Percentiles rank a stretch among this genome's conserved stretches.
Conservation (phyloP, 2,329 filamentous ascomycete genomes). For the Zasmidium citrigriseum region DNA sequence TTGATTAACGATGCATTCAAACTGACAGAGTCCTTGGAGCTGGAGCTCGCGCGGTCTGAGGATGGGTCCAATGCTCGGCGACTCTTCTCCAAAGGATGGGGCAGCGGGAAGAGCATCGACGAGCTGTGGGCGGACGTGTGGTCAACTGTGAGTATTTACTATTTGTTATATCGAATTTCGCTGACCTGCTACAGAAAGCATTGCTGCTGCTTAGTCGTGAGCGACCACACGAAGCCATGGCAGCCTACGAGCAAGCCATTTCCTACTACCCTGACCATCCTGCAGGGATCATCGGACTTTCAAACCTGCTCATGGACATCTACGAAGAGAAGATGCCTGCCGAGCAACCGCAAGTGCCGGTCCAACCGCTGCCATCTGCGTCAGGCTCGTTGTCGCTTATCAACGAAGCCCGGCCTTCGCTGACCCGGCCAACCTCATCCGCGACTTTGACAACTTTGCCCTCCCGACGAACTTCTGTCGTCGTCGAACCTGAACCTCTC, state of each 20-base stretch:
- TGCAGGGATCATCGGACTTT: constrained; percentile 76
- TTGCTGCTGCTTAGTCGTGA: constrained; percentile 64
- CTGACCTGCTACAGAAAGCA: constrained; percentile 59
- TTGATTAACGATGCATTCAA: constrained; percentile 81
- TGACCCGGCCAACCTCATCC: constrained; percentile 19
- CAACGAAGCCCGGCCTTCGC: constrained; percentile 20
- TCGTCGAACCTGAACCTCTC: constrained; percentile 17
- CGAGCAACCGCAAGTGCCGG: constrained; percentile 52
- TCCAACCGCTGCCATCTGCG: constrained; percentile 30
- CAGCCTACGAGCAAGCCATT: constrained; percentile 79
- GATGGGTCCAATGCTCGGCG: constrained; percentile 60
- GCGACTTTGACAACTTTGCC: constrained; percentile 16
- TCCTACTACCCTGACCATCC: constrained; percentile 79
- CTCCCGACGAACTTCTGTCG: constrained; percentile 13
- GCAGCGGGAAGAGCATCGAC: constrained; percentile 76
- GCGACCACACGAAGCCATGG: constrained; percentile 67
- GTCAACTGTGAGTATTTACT: constrained; percentile 64
- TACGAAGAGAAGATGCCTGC: constrained; percentile 66
- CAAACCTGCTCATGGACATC: constrained; percentile 82
- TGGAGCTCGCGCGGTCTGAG: constrained; percentile 60
- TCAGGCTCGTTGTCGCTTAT: constrained; percentile 23
- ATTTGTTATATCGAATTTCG: neutral
- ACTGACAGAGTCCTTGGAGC: constrained; percentile 70
- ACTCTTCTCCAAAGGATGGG: constrained; percentile 71
- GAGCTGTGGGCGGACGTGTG: constrained; percentile 83